Base-by-base conservation (phyloP, 805 yeast species). In the Barnettozyma populi region DNA sequence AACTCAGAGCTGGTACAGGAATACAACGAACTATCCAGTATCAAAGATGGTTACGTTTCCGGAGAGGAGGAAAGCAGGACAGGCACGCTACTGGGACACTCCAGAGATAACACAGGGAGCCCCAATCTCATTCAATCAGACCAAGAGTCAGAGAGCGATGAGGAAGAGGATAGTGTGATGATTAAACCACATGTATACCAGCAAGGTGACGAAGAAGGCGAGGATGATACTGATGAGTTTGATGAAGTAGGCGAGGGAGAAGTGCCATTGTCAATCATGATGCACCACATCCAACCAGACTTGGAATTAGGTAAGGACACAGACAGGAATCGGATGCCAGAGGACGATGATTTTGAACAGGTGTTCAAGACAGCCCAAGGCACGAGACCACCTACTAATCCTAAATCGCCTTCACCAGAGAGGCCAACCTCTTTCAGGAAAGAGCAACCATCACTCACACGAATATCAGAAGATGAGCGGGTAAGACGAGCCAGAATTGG, bases 401-500 rank as follows among this genome's bases (percentile, higher is more conserved):
- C 21, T 6, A 8, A 18, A 23, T 14, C 40, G 11, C 20, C 43
- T 13, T 16, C 24, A 29, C 29, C 38, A 13, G 36, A 42, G 4
- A 19, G 21, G 6, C 25, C 20, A 23, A 32, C n/a, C 9, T 6
- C 44, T 35, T 42, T 21, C 19, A 42, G 23, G 21, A 32, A 16
- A 23, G 32, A 32, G 18, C 39, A 23, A 23, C 48, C 40, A 40
- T 25, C 21, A 18, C 23, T 13, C 5, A 16, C 34, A 21, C 11
- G 36, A 20, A 40, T 19, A 4, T 14, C 42, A 1, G 59, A 56
- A 16, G 60, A 56, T 10, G 64, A 62, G 23, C 46, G 60, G 7
- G 41, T 43, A 9, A 51, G 64, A 41, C 53, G 64, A 32, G 62
- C 62, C 7, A 54, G 47, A 20, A 45, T 74, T 7, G 75, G 76